Evolutionary conservation across 805 yeast genomes (phyloP), one percentile per base, ranked within the genome.

Genomic region (Kuraishia piskuri): DNA sequence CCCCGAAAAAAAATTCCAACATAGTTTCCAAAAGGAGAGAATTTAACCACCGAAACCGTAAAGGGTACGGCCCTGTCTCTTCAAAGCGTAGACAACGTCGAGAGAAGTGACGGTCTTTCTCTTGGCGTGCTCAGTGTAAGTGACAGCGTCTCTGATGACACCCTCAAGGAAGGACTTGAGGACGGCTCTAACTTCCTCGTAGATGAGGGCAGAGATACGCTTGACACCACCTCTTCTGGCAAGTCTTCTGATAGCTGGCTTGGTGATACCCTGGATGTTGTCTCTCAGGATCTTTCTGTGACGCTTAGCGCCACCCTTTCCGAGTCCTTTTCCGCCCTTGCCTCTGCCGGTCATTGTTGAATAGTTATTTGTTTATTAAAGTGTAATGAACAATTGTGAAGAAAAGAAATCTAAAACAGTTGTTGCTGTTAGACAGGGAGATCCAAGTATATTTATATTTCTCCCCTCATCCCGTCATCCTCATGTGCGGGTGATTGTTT

Each of bases 181-280:
- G 64, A 94, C 97, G 65, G 87, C 91, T 83, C 99, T 90, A 71
- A 94, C 96, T 81, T 92, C 97, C 79, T 92, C 99, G 82, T 92
- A 92, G 75, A 92, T 92, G 73, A 91, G 81, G 75, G 96, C 98
- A 60, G 98, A 92, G 70, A 92, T 92, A 88, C 99, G 96, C 87
- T 92, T 92, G 72, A 92, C 99, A 91, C 99, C 99, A 81, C 99
- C 99, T 89, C 99, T 90, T 86, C 99, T 92, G 52, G 99, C 99
- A 69, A 92, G 87, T 89, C 99, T 92, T 83, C 99, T 90, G 72
- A 92, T 92, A 72, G 99, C 99, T 73, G 99, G 99, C 85, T 92
- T 92, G 60, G 99, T 92, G 74, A 92, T 92, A 83, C 99, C 99
- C 80, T 91, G 97, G 66, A 94, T 92, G 92, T 92, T 94, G 77